Evolutionary conservation across 306 rosid genomes (phyloP), one percentile per base, ranked within the genome.

Genomic region (Fragaria vesca): DNA sequence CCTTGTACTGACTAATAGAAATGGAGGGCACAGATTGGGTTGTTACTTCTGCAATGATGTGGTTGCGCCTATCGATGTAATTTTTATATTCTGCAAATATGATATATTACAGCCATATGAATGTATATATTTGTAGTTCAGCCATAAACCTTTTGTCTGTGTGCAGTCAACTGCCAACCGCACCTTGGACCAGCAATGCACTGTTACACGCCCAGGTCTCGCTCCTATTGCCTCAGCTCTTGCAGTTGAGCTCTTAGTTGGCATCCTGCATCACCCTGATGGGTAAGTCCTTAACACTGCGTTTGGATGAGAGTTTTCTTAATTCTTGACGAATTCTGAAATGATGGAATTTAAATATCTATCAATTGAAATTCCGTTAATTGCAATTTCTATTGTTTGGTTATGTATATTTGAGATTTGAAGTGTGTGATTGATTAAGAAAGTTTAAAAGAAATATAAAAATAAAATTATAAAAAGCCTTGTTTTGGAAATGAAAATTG

Each of bases 101-200:
- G 80, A 68, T 81, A 21, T 82, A 61, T 48, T 26, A 50, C n/a
- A 81, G 66, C 54, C 4, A 8, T 55, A 16, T 65, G 46, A 8
- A 63, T 66, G 55, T 57, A 47, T 77, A 47, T n/a, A 32, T 36
- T n/a, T 69, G 69, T 24, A 54, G 40, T 15, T 8, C 55, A 60
- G 72, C 45, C 78, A 79, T 79, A 72, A 83, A 47, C 85, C 58
- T 13, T 61, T 10, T 79, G 58, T 30, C 78, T 80, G 69, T 81
- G 72, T 81, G 85, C 90, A 95, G 98, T 95, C 98, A 76, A 95
- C 97, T 69, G 86, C 97, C 45, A 92, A 95, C 84, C 97, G 97
- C 75, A 91, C 97, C 26, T 88, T 95, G 89, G 98, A 95, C 81
- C 98, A 95, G 90, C 98, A 95, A 80, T 95, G 98, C 86, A 95